Evolutionary conservation across 2,329 filamentous ascomycete species (phyloP).

Genomic region (Apiospora rasikravindrae): DNA sequence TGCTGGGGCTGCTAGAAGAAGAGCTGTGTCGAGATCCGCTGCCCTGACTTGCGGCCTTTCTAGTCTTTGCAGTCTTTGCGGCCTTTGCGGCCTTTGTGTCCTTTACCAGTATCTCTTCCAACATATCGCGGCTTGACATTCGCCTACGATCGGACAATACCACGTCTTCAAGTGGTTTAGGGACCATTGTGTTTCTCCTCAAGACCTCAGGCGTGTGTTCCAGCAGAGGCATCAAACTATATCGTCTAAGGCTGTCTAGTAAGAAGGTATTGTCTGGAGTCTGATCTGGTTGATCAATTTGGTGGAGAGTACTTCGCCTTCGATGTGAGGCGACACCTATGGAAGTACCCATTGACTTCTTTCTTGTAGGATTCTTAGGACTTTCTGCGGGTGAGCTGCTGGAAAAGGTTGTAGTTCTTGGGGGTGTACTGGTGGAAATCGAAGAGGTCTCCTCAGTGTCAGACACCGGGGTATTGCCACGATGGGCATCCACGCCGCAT

Average conservation of each 20-base stretch:
- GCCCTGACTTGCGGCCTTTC: neutral
- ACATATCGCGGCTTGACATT: constrained; percentile 29
- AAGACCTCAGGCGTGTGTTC: constrained; percentile 33
- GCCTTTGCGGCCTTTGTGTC: neutral
- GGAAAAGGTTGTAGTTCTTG: neutral
- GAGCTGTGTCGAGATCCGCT: neutral
- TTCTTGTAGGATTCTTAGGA: neutral
- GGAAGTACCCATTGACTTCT: constrained; percentile 25
- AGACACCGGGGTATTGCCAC: constrained; percentile 21
- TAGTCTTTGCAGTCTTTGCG: neutral
- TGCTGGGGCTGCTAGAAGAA: neutral
- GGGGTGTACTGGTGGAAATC: neutral
- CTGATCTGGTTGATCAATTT: constrained; percentile 1
- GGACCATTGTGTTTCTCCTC: constrained; percentile 17
- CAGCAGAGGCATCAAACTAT: constrained; percentile 35
- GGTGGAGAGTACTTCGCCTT: constrained; percentile 27
- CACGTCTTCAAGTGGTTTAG: constrained; percentile 20
- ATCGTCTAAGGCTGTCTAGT: constrained; percentile 32
- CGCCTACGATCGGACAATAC: constrained; percentile 21
- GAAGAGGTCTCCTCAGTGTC: neutral
- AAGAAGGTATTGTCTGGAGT: constrained; percentile 22
- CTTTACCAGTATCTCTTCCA: constrained; percentile 32
- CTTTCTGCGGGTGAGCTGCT: neutral
- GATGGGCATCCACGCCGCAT: constrained; percentile 36
- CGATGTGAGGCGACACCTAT: constrained; percentile 29